Percentiles rank a stretch among this genome's conserved stretches.
These are phyloP conservation scores for Crassisporium funariophilum DNA, from an alignment of 768 basidiomycete genomes.

Conservation along the genomic window DNA sequence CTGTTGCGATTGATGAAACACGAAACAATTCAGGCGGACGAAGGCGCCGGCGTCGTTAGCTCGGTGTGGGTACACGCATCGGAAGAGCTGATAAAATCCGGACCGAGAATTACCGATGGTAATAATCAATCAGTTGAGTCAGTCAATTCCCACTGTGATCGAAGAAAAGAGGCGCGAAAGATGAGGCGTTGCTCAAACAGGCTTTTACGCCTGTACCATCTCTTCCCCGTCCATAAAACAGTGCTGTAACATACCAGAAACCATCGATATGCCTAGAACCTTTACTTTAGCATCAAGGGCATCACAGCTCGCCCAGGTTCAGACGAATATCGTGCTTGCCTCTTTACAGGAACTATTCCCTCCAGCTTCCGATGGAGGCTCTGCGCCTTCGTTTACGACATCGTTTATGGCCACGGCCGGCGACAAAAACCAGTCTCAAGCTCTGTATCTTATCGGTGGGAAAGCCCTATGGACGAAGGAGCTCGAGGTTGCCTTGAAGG, in stretches of 20 bases:
- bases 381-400: constrained; percentile 41
- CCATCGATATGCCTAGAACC: constrained; percentile 38
- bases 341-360: constrained; percentile 63
- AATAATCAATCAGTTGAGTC: constrained; percentile 3
- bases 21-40: background rate
- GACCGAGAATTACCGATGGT: constrained; percentile 2
- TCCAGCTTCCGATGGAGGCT: constrained; percentile 34
- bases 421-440: constrained; percentile 90
- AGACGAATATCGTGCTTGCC: constrained; percentile 79
- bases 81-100: constrained; percentile 1
- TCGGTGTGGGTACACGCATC: no score
- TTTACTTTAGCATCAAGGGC: constrained; percentile 84
- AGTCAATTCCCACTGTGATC: no score
- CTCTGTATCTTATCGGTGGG: constrained; percentile 86
- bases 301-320: constrained; percentile 87
- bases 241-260: no score
- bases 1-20: no score
- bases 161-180: no score
- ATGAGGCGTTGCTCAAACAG: no score
- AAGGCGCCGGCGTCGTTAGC: no score
- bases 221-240: no score
- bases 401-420: constrained; percentile 66
- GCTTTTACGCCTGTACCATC: no score
- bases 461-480: constrained; percentile 96
- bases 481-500: constrained; percentile 81